Base-by-base conservation (phyloP, 441 rosid genomes). In the Melastoma candidum region DNA sequence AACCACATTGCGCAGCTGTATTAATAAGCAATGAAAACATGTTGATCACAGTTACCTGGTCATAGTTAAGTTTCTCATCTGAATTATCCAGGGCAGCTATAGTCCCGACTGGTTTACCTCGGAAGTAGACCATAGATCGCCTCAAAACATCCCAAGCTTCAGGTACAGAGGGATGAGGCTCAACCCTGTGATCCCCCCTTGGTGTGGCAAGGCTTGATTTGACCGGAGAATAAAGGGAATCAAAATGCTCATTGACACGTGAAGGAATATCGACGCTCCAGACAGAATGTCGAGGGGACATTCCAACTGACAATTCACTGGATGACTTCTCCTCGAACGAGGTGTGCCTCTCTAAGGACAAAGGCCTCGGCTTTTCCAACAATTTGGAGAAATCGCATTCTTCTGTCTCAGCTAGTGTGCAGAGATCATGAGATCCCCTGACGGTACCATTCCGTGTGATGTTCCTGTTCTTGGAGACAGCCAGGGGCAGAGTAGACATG, bases 121-220 rank as follows among this genome's bases (percentile, higher is more conserved):
- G 66, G 39, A 62, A 62, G 47, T 62, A 44, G 36, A 62, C 65
- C 53, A 62, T 48, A 22, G 66, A 54, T 22, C 59, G 25, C 48
- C 66, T 62, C 13, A 62, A 29, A 24, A 59, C 60, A 39, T 54
- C 66, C 66, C 66, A 62, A 54, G 66, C 66, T 14, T 62, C 66
- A 26, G 59, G 54, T 47, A 62, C 27, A 45, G 55, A 48, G 26
- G 66, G 66, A 48, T 62, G 60, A 9, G 66, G 41, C 45, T 54
- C 66, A 41, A 54, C 48, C 24, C 53, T 53, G 26, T 3, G 48
- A 9, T 48, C 66, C 7, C 11, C 49, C 50, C 55, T 54, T 12
- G 66, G 66, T 11, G 66, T 62, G 44, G 43, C 43, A 4, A 47
- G 27, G 46, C 54, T 54, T 1, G 54, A 58, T 50, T 54, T 41